Base-by-base conservation (phyloP, 106 monocot genomes). In the Alisma plantagoaquatica region DNA sequence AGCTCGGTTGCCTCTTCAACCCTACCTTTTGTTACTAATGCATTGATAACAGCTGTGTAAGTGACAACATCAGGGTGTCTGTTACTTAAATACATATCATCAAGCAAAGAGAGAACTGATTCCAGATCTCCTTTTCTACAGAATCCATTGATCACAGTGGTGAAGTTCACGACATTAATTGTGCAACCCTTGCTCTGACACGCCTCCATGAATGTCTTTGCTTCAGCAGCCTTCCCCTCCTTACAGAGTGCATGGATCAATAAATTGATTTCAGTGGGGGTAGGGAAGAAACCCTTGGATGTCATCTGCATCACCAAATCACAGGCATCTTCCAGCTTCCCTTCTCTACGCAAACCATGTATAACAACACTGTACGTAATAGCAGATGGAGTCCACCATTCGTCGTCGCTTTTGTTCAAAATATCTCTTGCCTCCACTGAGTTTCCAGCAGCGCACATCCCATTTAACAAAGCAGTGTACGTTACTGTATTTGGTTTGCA, bases 81-180 rank as follows among this genome's bases (percentile, higher is more conserved):
- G 31, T 79, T 85, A 49, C 67, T 98, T 32, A 98, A 54, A 67
- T 85, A 98, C 84, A 90, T 85, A 60, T 86, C 98, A 59, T 98
- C 98, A 9, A 98, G 70, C 68, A 98, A 67, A 24, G 85, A 98
- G 24, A 98, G 53, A 10, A 78, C 98, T 1, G 81, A 73, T 28
- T 71, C 73, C 62, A 98, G 24, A 45, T 90, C 88, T 15, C 69
- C 79, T 29, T 63, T 46, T 32, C 50, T 41, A 49, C 82, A 98
- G 52, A 98, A 98, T 22, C 90, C 90, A 72, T 98, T 76, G 51
- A 98, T 89, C 48, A 98, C 46, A 22, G 98, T 77, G 7, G 98
- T 98, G 47, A 90, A 98, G 51, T 82, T 98, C 3, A 90, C 79
- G 11, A 85, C 90, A 67, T 78, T 98, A 43, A 90, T 41, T 3